Base-by-base conservation (phyloP, 2,329 filamentous ascomycete genomes). In the Septoria linicola region DNA sequence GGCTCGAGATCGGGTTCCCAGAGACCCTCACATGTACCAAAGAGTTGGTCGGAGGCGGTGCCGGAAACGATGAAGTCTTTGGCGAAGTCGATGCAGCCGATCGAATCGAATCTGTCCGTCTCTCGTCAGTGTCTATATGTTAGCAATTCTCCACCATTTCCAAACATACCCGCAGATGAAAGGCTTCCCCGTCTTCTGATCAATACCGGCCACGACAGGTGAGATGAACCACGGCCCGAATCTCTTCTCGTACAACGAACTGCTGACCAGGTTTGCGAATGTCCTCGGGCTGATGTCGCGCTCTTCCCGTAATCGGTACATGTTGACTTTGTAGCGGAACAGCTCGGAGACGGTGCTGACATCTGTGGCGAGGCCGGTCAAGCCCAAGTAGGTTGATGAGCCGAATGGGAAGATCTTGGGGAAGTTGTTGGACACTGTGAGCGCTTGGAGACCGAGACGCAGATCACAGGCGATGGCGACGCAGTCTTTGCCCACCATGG, bases 401-500 rank as follows among this genome's bases (percentile, higher is more conserved):
- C 89, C 90, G 80, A 95, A 97, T 73, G 87, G 84, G 84, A 97
- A 97, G 80, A 99, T 89, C 80, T 99, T 99, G 78, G 93, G 93
- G 80, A 97, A 97, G 85, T 97, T 93, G 85, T 99, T 99, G 72
- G 90, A 96, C 54, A 99, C 88, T 58, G 93, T 99, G 69, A 99
- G 81, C 69, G 93, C 82, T 78, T 99, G 93, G 70, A 97, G 85
- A 67, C 93, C 93, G 62, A 99, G 89, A 59, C 93, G 92, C 62
- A 99, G 89, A 76, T 99, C 93, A 80, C 93, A 99, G 72, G 93
- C 93, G 71, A 99, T 97, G 75, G 93, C 93, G 56, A 99, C 93
- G 75, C 93, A 99, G 84, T 97, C 91, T 77, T 99, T 97, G 79
- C 93, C 93, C 61, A 96, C 91, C 93, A 97, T 97, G 74, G 92